Percentiles rank a stretch among this genome's conserved stretches.
Evolutionary conservation across 2,329 filamentous ascomycete genomes (phyloP).

Genomic region (Nemania abortiva): DNA sequence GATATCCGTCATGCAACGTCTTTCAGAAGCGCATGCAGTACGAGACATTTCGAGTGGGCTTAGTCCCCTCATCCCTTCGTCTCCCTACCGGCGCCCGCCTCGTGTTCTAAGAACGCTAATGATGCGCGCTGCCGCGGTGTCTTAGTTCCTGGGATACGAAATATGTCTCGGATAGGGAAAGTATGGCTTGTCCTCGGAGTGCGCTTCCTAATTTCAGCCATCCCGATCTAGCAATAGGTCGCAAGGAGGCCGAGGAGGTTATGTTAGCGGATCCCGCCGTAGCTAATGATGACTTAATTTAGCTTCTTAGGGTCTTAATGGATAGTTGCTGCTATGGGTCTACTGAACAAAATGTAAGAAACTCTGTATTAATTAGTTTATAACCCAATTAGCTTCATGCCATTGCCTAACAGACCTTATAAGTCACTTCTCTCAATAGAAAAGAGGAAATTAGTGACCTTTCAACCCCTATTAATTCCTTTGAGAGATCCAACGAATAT

Average conservation of each 20-base stretch:
- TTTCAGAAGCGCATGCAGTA: background rate
- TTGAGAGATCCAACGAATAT: too few species aligned
- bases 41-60: background rate
- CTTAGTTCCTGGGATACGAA: background rate
- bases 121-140: slow-evolving; percentile 9
- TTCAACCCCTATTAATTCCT: too few species aligned
- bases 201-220: background rate
- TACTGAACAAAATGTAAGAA: too few species aligned
- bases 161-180: background rate
- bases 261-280: background rate
- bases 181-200: background rate
- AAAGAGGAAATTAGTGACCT: too few species aligned
- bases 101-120: too few species aligned
- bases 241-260: background rate
- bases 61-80: background rate
- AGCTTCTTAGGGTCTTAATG: too few species aligned
- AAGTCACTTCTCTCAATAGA: too few species aligned
- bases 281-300: too few species aligned
- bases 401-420: too few species aligned
- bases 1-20: background rate
- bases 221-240: background rate
- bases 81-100: background rate
- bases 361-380: too few species aligned
- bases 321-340: too few species aligned
- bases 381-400: too few species aligned